These are phyloP conservation scores for Aspergillus pseudoglaucus DNA, from an alignment of 2,329 filamentous ascomycete genomes.

Conservation along the genomic window DNA sequence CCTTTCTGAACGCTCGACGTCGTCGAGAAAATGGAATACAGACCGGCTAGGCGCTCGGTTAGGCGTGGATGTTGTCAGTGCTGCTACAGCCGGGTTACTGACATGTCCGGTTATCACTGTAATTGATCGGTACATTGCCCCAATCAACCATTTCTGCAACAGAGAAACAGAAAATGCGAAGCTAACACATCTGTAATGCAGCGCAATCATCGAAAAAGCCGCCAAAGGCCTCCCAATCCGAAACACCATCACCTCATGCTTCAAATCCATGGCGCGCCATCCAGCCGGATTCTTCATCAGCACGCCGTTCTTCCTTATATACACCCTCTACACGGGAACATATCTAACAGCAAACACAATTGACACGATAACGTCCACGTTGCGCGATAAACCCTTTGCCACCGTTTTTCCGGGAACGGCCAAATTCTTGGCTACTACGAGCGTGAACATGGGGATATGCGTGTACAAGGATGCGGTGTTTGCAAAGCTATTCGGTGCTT, in stretches of 20 bases:
- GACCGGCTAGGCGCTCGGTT: constrained; percentile 62
- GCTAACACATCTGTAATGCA: constrained; percentile 13
- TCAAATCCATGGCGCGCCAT: constrained; percentile 33
- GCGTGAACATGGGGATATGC: constrained; percentile 78
- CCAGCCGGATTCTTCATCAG: constrained; percentile 40
- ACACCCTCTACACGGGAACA: constrained; percentile 72
- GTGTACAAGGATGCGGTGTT: constrained; percentile 88
- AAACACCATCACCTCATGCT: constrained; percentile 34
- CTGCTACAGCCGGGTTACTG: constrained; percentile 63
- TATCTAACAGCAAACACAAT: constrained; percentile 83
- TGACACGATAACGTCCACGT: constrained; percentile 70
- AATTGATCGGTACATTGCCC: constrained; percentile 64
- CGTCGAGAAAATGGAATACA: constrained; percentile 60
- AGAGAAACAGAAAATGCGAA: neutral
- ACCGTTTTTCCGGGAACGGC: constrained; percentile 63
- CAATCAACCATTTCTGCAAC: neutral
- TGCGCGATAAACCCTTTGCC: constrained; percentile 49
- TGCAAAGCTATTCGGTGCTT: constrained; percentile 70
- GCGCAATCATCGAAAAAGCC: constrained; percentile 46
- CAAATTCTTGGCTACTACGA: constrained; percentile 75
- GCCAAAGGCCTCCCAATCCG: constrained; percentile 39
- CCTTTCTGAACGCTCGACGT: constrained; percentile 13
- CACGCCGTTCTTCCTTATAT: constrained; percentile 45
- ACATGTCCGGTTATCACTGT: constrained; percentile 81
- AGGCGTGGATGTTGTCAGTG: constrained; percentile 62